phyloP scores from a whole-genome alignment of 1,284 basidiomycete species.

The Chondrostereum purpureum region DNA sequence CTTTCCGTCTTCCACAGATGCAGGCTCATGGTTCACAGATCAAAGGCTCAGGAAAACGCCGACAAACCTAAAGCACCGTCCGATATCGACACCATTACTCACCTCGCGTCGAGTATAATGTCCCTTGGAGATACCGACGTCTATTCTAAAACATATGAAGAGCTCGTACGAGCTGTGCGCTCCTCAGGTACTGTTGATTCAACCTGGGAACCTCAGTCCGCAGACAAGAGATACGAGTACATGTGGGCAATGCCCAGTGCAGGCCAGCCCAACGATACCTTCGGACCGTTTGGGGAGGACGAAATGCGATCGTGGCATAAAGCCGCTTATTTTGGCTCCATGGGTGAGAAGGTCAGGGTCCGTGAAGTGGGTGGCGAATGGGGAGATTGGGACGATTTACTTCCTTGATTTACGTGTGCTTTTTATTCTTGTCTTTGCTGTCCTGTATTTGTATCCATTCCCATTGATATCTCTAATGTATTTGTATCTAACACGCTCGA shows the following conservation, averaged over 20 bases:
- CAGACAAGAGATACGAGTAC: conserved; percentile 71
- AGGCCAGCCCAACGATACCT: conserved; percentile 45
- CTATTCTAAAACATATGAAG: conserved; percentile 79
- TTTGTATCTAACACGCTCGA: neutral
- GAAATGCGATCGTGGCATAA: conserved; percentile 72
- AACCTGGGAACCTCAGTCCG: conserved; percentile 73
- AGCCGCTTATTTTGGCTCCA: conserved; percentile 68
- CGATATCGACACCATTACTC: conserved; percentile 73
- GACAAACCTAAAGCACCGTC: conserved; percentile 40
- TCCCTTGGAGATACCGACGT: conserved; percentile 77
- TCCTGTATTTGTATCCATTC: neutral
- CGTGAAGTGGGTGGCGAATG: conserved; percentile 59
- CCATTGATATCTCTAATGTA: neutral
- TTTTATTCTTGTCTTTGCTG: neutral
- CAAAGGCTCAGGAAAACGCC: conserved; percentile 39
- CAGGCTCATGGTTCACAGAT: conserved; percentile 9
- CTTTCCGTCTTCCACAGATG: conserved; percentile 5
- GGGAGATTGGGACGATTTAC: conserved; percentile 61
- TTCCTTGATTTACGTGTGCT: neutral
- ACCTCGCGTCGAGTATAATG: conserved; percentile 78
- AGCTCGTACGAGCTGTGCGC: conserved; percentile 69
- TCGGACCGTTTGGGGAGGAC: conserved; percentile 72
- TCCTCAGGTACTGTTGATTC: conserved; percentile 60
- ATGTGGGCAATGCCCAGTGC: conserved; percentile 60
- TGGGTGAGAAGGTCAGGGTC: conserved; percentile 69